Conservation (phyloP, 2,329 filamentous ascomycete genomes). For the Tolypocladium ophioglossoides region DNA sequence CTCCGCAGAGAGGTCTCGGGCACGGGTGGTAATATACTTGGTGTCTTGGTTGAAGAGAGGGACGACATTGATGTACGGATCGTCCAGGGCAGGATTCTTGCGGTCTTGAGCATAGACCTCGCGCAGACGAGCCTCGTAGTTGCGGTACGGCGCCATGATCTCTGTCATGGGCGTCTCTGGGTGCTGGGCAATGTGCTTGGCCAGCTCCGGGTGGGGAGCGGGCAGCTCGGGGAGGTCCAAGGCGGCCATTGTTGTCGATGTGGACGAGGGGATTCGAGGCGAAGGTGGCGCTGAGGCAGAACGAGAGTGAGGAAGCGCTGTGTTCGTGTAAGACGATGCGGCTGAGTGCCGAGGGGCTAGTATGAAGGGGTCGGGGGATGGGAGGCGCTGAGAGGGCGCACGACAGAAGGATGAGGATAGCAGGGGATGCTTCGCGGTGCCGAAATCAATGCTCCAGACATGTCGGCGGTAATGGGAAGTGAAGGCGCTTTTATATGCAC, state of each 20-base stretch:
- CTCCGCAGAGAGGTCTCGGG: conserved; percentile 48
- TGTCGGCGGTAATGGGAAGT: not conserved
- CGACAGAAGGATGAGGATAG: not conserved
- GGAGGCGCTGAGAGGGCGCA: not conserved
- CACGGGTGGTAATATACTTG: conserved; percentile 47
- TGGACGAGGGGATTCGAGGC: not conserved
- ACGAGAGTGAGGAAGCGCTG: too few relatives aligned
- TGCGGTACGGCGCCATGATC: conserved; percentile 54
- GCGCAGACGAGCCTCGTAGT: conserved; percentile 56
- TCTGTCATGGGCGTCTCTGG: conserved; percentile 42
- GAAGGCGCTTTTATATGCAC: not conserved
- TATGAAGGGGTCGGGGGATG: too few relatives aligned
- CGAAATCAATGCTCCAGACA: not conserved
- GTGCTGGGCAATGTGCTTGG: conserved; percentile 43
- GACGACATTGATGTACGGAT: conserved; percentile 51
- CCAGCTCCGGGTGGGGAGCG: conserved; percentile 32
- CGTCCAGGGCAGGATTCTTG: conserved; percentile 42
- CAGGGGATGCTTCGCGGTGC: not conserved
- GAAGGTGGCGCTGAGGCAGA: not conserved
- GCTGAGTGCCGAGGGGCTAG: not conserved
- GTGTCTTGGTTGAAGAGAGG: conserved; percentile 53
- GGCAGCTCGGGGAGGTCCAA: conserved; percentile 33
- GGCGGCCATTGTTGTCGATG: conserved; percentile 21
- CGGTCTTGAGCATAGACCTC: conserved; percentile 60
- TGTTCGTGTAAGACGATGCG: not conserved